A percentile compares a stretch with the other conserved stretches of the same genome.
Conservation (phyloP, 371 early-diverging fungal species). For the Mucor velutinosus region DNA sequence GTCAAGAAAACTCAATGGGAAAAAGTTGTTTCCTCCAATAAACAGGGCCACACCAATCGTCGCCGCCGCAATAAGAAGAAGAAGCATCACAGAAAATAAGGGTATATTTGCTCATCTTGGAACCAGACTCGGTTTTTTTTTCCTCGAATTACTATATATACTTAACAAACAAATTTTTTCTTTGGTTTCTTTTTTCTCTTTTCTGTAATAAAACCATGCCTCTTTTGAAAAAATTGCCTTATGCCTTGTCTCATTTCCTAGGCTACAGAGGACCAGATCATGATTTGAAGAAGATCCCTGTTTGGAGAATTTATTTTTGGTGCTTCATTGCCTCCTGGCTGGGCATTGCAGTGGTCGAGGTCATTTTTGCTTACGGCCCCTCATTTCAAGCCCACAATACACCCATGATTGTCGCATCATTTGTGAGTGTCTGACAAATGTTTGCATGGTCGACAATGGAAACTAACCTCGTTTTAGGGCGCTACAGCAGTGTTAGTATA, state of each 20-base stretch:
- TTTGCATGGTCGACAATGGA: not conserved
- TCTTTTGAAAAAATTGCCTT: conserved; percentile 15
- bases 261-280: conserved; percentile 21
- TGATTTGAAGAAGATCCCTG: conserved; percentile 14
- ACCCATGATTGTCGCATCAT: conserved; percentile 50
- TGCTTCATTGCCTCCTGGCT: conserved; percentile 54
- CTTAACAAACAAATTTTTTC: not conserved
- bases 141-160: not conserved
- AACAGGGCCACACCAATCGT: not conserved
- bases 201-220: not conserved
- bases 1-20: conserved; percentile 47
- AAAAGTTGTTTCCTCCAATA: conserved; percentile 3
- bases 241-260: conserved; percentile 21
- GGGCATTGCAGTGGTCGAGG: conserved; percentile 41
- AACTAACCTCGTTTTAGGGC: conserved; percentile 36
- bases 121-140: not conserved
- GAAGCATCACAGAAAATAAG: conserved; percentile 1
- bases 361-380: conserved; percentile 31
- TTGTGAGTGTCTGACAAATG: conserved; percentile 36
- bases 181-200: not conserved
- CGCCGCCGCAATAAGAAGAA: not conserved
- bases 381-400: conserved; percentile 28
- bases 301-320: conserved; percentile 43
- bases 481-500: conserved; percentile 73
- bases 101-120: not conserved